Base-by-base conservation (phyloP, 345 rosid genomes). In the Orychophragmus violaceus region DNA sequence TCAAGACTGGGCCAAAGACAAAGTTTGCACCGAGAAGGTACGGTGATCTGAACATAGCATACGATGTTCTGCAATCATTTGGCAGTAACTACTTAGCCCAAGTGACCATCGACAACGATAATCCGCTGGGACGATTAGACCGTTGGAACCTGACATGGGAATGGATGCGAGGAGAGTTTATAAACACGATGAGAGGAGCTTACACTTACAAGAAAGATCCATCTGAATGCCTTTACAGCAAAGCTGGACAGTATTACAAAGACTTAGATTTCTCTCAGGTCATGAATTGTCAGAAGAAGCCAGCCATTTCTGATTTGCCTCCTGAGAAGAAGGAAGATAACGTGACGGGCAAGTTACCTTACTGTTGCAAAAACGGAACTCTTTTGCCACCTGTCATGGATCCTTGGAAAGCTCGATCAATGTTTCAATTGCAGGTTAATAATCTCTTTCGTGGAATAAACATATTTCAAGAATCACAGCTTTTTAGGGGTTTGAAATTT, bases 61-160 rank as follows among this genome's bases (percentile, higher is more conserved):
- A 87, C 59, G 99, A 94, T 65, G 85, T 94, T 7, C 56, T 84
- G 1, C 83, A 84, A 76, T 74, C 99, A 8, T 90, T 74, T 27
- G 79, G 60, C 12, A 82, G 80, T 72, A 94, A 81, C 81, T 94
- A 94, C 72, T 79, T 74, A 12, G 99, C 97, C 9, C 91, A 94
- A 76, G 97, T 94, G 29, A 94, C 96, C 4, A 82, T 90, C 6
- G 90, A 90, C 73, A 91, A 94, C 73, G 77, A 71, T 72, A 77
- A 63, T 36, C 91, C 95, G 0, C 64, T 94, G 1, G 93, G 97
- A 48, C 80, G 90, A 4, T 88, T 94, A n/a, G 97, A 94, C 66
- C 87, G 80, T 51, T 94, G 99, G 99, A 90, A 94, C 77, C 35
- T 94, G 16, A 90, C 96, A 1, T 94, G 96, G 96, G 95, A 90